Percentiles rank a stretch among this genome's conserved stretches.
These are phyloP conservation scores for Xylariaceae sp. DNA, from an alignment of 2,329 filamentous ascomycete genomes.

Conservation along the genomic window DNA sequence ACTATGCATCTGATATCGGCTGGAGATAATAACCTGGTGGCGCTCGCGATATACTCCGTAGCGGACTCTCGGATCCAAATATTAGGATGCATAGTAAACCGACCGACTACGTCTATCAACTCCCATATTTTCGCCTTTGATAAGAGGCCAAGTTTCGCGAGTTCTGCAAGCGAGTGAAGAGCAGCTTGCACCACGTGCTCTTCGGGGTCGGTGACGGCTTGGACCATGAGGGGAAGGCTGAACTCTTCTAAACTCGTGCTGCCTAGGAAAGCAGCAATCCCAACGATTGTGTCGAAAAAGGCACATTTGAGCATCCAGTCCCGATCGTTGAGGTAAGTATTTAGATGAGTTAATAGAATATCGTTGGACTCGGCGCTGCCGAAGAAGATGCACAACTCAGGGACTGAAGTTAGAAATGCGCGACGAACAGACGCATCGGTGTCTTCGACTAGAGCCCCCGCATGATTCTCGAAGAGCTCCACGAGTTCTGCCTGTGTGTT, in stretches of 20 bases:
- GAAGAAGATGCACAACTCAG: constrained; percentile 91
- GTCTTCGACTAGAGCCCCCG: constrained; percentile 85
- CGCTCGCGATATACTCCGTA: constrained; percentile 72
- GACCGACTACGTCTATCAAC: constrained; percentile 72
- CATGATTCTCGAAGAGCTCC: constrained; percentile 78
- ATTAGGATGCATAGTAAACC: constrained; percentile 91
- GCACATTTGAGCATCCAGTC: constrained; percentile 97
- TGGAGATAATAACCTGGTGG: constrained; percentile 66
- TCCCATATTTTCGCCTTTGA: constrained; percentile 83
- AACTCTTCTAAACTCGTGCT: constrained; percentile 89
- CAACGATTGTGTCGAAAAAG: constrained; percentile 93
- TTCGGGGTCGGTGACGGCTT: constrained; percentile 86
- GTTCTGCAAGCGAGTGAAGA: constrained; percentile 77
- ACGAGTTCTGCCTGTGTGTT: constrained; percentile 77
- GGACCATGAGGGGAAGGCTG: constrained; percentile 90
- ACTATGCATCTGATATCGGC: constrained; percentile 83
- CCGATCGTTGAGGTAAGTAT: constrained; percentile 92
- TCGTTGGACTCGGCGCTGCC: constrained; percentile 88
- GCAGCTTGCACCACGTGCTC: constrained; percentile 92
- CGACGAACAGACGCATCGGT: constrained; percentile 77
- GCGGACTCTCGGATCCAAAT: constrained; percentile 91
- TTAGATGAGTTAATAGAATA: constrained; percentile 90
- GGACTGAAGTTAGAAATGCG: constrained; percentile 86
- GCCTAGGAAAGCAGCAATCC: constrained; percentile 84
- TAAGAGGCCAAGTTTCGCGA: constrained; percentile 82